These are phyloP conservation scores for Acanthamoeba triangularis DNA, from an alignment of 208 protist species.

Conservation along the genomic window DNA sequence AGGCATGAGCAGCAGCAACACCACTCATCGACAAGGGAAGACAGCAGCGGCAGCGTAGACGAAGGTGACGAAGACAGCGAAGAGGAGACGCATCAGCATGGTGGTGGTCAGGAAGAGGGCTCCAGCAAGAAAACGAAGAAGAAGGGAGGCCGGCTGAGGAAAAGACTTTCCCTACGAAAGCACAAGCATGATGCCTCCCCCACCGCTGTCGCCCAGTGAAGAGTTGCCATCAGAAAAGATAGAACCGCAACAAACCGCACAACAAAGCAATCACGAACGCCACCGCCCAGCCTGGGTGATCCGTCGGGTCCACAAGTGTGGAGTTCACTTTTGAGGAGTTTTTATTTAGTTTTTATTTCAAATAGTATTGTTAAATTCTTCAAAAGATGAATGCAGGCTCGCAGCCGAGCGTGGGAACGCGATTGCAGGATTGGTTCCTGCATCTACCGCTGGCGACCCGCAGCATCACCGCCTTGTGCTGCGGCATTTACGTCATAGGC, in stretches of 20 bases:
- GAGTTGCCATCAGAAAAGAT: too few relatives aligned
- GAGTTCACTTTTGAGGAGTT: too few relatives aligned
- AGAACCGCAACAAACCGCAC: too few relatives aligned
- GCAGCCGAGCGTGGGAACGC: constrained; percentile 46
- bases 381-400: not conserved
- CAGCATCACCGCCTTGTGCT: constrained; percentile 8
- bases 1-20: not conserved
- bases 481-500: not conserved
- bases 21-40: not conserved
- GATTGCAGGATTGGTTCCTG: constrained; percentile 35
- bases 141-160: not conserved
- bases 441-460: constrained; percentile 55
- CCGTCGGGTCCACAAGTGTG: too few relatives aligned
- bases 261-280: too few relatives aligned
- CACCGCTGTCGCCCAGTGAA: not conserved
- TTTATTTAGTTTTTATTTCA: not conserved
- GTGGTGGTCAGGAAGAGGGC: not conserved
- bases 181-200: not conserved
- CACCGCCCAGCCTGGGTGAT: too few relatives aligned
- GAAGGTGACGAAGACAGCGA: not conserved
- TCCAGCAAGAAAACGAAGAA: not conserved
- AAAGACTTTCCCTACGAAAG: not conserved
- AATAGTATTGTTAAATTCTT: not conserved
- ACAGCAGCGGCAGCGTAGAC: not conserved
- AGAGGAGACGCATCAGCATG: not conserved